phyloP scores from a whole-genome alignment of 2,329 filamentous ascomycete genomes.

The Stagonosporopsis cucurbitacearum region DNA sequence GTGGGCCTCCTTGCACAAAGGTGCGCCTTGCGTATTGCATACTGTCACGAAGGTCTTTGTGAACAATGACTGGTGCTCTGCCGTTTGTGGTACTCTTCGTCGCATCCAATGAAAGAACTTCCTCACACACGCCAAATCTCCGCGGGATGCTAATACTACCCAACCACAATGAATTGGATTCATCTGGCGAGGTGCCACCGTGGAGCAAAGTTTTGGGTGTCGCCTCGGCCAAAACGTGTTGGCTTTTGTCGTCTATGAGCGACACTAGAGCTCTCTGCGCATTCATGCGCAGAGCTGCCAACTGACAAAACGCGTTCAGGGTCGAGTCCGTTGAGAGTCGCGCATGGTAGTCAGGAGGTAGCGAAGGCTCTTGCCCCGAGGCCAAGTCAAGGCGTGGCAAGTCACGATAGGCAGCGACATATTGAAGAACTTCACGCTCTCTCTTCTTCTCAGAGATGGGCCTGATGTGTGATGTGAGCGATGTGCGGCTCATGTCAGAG shows the following conservation, averaged over 20 bases:
- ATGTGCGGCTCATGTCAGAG: conserved; percentile 8
- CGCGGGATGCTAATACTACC: conserved; percentile 42
- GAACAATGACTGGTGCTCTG: conserved; percentile 17
- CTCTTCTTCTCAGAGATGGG: conserved; percentile 27
- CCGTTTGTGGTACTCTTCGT: background rate
- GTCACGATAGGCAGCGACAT: conserved; percentile 34
- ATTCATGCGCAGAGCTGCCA: conserved; percentile 44
- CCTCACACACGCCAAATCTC: conserved; percentile 34
- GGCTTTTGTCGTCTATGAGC: conserved; percentile 42
- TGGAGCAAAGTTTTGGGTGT: conserved; percentile 39
- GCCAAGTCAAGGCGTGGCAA: conserved; percentile 26
- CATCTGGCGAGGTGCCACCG: background rate
- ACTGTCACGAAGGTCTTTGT: conserved; percentile 16
- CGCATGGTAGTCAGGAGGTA: conserved; percentile 27
- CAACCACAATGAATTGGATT: conserved; percentile 30
- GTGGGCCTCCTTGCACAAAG: conserved; percentile 23
- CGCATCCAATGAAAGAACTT: conserved; percentile 19
- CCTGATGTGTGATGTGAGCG: conserved; percentile 4
- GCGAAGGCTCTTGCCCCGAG: conserved; percentile 4
- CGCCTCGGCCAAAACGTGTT: conserved; percentile 50
- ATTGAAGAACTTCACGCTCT: conserved; percentile 38
- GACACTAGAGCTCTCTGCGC: conserved; percentile 45
- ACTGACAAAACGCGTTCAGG: conserved; percentile 45
- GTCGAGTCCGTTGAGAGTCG: conserved; percentile 36
- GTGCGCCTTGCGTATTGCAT: conserved; percentile 23